Conservation (phyloP, 371 early-diverging fungal genomes). For the Scutellospora calospora region DNA sequence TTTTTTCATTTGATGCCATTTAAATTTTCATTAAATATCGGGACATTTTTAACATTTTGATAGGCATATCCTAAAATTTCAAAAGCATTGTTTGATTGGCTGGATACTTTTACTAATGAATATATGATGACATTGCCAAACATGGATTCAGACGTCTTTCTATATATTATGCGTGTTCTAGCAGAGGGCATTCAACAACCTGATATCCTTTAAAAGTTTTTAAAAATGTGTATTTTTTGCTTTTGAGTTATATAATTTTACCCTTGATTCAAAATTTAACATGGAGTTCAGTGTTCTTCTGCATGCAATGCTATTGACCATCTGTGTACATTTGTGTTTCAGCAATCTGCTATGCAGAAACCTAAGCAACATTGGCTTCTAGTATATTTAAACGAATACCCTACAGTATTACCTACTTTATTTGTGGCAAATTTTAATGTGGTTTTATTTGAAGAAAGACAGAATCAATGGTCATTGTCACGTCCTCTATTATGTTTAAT, state of each 20-base stretch:
- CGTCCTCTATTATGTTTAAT: constrained; percentile 84
- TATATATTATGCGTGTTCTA: constrained; percentile 68
- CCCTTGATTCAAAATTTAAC: constrained; percentile 15
- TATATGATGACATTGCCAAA: constrained; percentile 69
- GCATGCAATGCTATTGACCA: constrained; percentile 80
- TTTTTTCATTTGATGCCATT: neutral
- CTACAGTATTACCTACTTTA: constrained; percentile 67
- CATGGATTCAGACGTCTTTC: constrained; percentile 62
- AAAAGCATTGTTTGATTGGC: constrained; percentile 63
- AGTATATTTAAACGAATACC: constrained; percentile 60
- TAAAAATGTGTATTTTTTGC: neutral
- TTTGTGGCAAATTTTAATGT: constrained; percentile 73
- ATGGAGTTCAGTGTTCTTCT: constrained; percentile 50
- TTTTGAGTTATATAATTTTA: neutral
- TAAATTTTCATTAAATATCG: constrained; percentile 43
- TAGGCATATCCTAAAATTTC: constrained; percentile 75
- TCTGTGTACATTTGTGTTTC: constrained; percentile 75
- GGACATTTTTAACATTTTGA: neutral
- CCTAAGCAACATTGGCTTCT: constrained; percentile 62
- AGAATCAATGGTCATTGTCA: constrained; percentile 85
- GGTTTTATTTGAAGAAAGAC: constrained; percentile 80
- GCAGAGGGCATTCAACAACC: constrained; percentile 65
- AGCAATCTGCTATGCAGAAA: constrained; percentile 62
- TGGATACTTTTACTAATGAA: constrained; percentile 72
- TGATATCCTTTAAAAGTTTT: constrained; percentile 54